These are phyloP conservation scores for Calonectria multiphialidica DNA, from an alignment of 2,329 filamentous ascomycete species.

Conservation along the genomic window DNA sequence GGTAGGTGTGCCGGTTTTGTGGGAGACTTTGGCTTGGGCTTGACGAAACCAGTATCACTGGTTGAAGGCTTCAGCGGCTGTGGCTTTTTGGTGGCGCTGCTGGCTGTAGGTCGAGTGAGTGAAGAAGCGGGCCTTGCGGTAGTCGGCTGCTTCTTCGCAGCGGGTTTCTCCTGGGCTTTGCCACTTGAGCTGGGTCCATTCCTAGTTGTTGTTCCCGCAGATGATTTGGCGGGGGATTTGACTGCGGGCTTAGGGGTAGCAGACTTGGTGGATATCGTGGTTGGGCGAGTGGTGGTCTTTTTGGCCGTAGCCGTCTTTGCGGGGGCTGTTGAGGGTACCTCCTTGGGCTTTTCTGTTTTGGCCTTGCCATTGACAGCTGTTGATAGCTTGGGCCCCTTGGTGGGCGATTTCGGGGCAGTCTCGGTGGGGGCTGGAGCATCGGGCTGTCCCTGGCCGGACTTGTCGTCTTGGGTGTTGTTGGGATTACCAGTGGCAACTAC, in stretches of 20 bases:
- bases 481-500: conserved; percentile 48
- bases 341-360: conserved; percentile 41
- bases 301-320: conserved; percentile 28
- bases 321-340: conserved; percentile 23
- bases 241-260: conserved; percentile 30
- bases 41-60: conserved; percentile 60
- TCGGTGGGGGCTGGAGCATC: conserved; percentile 25
- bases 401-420: conserved; percentile 24
- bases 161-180: conserved; percentile 41
- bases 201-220: conserved; percentile 40
- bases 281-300: conserved; percentile 39
- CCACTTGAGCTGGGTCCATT: conserved; percentile 45
- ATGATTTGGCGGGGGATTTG: conserved; percentile 40
- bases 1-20: conserved; percentile 77
- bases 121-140: conserved; percentile 37
- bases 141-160: conserved; percentile 50
- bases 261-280: conserved; percentile 40
- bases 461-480: conserved; percentile 10
- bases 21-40: conserved; percentile 75
- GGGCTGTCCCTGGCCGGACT: conserved; percentile 6
- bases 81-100: conserved; percentile 57
- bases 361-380: conserved; percentile 37
- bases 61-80: conserved; percentile 55
- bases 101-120: conserved; percentile 45
- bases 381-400: conserved; percentile 28